Percentiles rank a stretch among this genome's conserved stretches.
Evolutionary conservation across 331 rosid genomes (phyloP).

Genomic region (Stylosanthes scabra): DNA sequence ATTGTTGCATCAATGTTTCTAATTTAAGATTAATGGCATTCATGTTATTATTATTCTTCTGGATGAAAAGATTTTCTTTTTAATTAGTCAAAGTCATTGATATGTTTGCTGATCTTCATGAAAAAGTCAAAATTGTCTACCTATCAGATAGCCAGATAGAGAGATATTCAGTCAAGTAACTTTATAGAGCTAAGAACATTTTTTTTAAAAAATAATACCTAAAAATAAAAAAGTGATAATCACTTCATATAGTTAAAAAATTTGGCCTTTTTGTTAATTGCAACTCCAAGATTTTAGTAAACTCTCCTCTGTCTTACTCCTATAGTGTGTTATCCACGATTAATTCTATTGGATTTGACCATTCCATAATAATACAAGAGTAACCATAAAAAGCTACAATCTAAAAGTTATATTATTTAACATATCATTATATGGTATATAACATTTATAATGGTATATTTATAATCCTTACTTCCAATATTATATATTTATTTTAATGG

Average conservation of each 20-base stretch:
- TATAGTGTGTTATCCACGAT: neutral
- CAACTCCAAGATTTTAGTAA: neutral
- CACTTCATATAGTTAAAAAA: neutral
- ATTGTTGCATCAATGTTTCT: neutral
- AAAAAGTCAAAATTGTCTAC: slow-evolving; percentile 25
- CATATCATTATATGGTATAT: no score
- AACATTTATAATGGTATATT: no score
- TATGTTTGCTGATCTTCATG: neutral
- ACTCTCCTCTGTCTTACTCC: neutral
- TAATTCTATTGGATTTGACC: neutral
- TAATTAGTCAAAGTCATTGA: slow-evolving; percentile 16
- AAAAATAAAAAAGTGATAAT: neutral
- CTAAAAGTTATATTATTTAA: no score
- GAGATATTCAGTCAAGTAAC: neutral
- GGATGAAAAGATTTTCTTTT: neutral
- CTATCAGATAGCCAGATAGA: no score
- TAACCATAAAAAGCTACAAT: no score
- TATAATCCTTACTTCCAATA: no score
- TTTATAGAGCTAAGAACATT: neutral
- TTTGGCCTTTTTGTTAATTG: neutral
- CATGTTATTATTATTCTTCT: neutral
- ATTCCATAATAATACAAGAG: neutral
- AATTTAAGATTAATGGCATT: neutral
- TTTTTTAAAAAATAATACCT: no score
- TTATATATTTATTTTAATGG: no score